Evolutionary conservation across 2,329 filamentous ascomycete genomes (phyloP).

Genomic region (Colletotrichum gigasporum): DNA sequence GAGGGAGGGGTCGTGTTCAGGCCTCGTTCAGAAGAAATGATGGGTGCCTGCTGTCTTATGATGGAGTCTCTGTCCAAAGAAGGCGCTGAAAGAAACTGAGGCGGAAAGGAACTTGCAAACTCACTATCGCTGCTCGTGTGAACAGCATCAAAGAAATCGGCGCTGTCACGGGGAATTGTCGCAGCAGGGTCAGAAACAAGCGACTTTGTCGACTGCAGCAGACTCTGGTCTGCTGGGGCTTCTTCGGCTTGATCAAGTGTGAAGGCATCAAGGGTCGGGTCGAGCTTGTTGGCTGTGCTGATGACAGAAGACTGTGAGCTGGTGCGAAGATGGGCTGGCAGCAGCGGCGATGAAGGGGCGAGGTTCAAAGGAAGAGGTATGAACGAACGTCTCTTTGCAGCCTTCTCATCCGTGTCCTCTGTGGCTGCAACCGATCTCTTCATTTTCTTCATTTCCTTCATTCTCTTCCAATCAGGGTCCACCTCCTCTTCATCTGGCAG

Average conservation of each 20-base stretch:
- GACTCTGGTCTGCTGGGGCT: background rate
- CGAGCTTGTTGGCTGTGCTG: background rate
- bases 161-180: background rate
- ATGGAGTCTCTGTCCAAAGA: background rate
- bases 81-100: background rate
- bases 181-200: background rate
- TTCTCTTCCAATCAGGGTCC: constrained; percentile 2
- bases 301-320: background rate
- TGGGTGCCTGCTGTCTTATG: background rate
- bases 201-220: background rate
- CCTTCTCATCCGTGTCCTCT: background rate
- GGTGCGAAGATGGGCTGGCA: constrained; percentile 10
- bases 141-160: constrained; percentile 14
- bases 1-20: background rate
- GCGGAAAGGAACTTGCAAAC: background rate
- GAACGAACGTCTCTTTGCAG: constrained; percentile 12
- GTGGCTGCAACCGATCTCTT: background rate
- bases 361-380: constrained; percentile 22
- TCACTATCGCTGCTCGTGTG: background rate
- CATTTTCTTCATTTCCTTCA: constrained; percentile 7
- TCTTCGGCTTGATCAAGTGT: background rate
- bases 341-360: constrained; percentile 16
- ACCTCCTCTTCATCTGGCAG: background rate
- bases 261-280: background rate
- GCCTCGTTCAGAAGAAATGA: background rate